Evolutionary conservation across 139 green algal species (phyloP).

Genomic region (Gonium pectorale): DNA sequence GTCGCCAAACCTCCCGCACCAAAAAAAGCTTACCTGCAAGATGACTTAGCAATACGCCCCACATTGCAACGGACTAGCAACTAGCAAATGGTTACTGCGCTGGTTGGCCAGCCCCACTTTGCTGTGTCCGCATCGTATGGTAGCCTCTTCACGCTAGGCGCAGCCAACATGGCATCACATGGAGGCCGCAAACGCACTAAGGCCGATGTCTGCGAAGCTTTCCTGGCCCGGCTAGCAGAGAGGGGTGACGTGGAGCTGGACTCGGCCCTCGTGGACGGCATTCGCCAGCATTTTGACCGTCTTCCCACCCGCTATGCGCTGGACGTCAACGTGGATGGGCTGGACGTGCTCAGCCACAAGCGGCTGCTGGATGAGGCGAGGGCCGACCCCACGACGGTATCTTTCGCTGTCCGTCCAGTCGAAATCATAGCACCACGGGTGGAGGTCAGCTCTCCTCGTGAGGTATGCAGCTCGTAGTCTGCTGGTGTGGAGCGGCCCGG

Average conservation of each 20-base stretch:
- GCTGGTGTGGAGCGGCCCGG: not conserved
- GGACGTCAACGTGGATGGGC: constrained; percentile 90
- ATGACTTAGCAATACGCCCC: not conserved
- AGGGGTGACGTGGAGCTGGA: constrained; percentile 75
- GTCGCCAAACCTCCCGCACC: too few species aligned
- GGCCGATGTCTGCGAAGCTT: constrained; percentile 72
- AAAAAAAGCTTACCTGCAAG: too few species aligned
- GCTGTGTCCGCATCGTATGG: constrained; percentile 24
- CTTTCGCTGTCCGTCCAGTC: constrained; percentile 89
- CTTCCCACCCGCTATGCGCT: constrained; percentile 90
- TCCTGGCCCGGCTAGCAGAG: constrained; percentile 73
- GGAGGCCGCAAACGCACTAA: constrained; percentile 64
- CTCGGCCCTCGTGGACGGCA: constrained; percentile 69
- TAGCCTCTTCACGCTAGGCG: constrained; percentile 29
- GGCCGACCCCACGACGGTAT: constrained; percentile 81
- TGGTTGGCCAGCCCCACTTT: not conserved
- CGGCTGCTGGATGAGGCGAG: constrained; percentile 89
- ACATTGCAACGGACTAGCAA: too few species aligned
- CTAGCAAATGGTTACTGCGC: not conserved
- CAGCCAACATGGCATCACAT: constrained; percentile 32
- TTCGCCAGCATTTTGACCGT: constrained; percentile 85
- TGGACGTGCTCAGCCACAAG: constrained; percentile 95
- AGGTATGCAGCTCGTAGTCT: not conserved
- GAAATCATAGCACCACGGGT: constrained; percentile 69
- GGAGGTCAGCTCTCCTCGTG: not conserved